Evolutionary conservation across 768 basidiomycete species (phyloP), one percentile per base, ranked within the genome.

Genomic region (Boletellus ananas): DNA sequence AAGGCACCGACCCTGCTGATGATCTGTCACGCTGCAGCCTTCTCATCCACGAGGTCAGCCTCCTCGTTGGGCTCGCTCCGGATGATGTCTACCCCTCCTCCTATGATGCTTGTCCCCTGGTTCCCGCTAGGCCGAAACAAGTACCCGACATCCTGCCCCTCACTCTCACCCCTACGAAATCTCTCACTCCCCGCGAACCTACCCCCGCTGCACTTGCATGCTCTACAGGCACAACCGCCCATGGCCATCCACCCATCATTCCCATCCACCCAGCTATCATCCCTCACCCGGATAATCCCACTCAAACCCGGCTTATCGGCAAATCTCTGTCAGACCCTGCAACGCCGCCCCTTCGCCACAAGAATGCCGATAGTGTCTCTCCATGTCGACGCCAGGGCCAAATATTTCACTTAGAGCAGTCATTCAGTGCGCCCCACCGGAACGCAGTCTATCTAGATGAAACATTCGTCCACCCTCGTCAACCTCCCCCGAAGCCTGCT

Each of bases 41-140:
- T 43, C 64, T 68, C 31, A 59, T 68, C 27, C 59, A 62, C 14
- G 68, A 70, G 25, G 64, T 70, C 14, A 62, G 66, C 45, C 55
- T 62, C 34, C 67, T 68, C 38, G 58, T 70, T 13, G 68, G 66
- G 18, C 43, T 68, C 17, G n/a, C 67, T 6, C 16, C 50, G 1
- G 64, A 66, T 1, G 48, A 64, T 16, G 58, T 52, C 18, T 31
- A 34, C 29, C 29, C 41, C n/a, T 39, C 44, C 3, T 36, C 45
- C 21, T 45, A 33, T 20, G 50, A 52, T n/a, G n/a, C 6, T 31
- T 36, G 29, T 38, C 41, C 46, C 21, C 43, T 34, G 25, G 43
- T 45, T 29, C 41, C 41, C 34, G 40, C 34, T 21, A 34, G 23
- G 34, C 16, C 56, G 33, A 42, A 33, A 29, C 49, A 33, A 25